Base-by-base conservation (phyloP, 805 yeast genomes). In the Cyberlindnera xishuangbannaensis region DNA sequence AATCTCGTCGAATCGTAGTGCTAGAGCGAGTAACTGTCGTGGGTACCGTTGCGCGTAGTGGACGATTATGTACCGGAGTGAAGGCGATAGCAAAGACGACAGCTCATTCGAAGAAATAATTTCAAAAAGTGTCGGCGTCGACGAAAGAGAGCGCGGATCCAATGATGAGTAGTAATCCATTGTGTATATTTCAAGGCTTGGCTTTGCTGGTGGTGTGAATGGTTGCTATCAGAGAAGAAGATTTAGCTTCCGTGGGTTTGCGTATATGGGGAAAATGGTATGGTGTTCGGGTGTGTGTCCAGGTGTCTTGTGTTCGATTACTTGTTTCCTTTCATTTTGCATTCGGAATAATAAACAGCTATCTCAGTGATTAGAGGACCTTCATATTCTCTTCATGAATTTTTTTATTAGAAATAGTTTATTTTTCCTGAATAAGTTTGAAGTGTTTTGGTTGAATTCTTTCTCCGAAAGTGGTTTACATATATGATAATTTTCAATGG, bases 61-160 rank as follows among this genome's bases (percentile, higher is more conserved):
- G 6, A 84, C 84, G 13, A 90, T 57, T 8, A 90, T 67, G 56
- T 78, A 88, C 36, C 95, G 61, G 15, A 87, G 54, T 0, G 96
- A 83, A 0, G 96, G 95, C 0, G 95, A 77, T 21, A 90, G 61
- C 36, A 90, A 65, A 2, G 71, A 64, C 39, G 84, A 85, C 17
- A 90, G 68, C 59, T 90, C 95, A 39, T 72, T 69, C 0, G 95
- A 74, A 0, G 96, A 85, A 10, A 86, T 64, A 31, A 90, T 70
- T 63, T 90, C 98, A 56, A 88, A 90, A 3, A 90, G 63, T 0
- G 97, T 87, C 1, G 97, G 97, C 3, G 78, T 69, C 33, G 79
- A 67, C 48, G 83, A 88, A 43, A 86, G 60, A 29, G 80, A 73
- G 19, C 86, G 67, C 3, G 95, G 84, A 56, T 83, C 86, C 29